Evolutionary conservation across 208 protist species (phyloP).

Genomic region (Crithidia expoeki): DNA sequence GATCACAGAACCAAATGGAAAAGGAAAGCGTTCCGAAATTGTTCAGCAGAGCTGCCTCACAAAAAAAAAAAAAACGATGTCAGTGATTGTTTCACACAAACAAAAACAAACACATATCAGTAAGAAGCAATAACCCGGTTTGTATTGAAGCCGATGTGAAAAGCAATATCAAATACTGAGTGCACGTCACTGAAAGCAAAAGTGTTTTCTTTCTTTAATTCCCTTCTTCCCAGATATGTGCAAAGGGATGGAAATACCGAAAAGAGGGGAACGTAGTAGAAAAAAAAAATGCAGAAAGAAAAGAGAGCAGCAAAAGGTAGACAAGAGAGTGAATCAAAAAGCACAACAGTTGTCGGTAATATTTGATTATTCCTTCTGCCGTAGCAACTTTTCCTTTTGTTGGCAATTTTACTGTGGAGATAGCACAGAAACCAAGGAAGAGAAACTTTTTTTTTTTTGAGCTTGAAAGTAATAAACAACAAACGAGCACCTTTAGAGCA

Average conservation of each 20-base stretch:
- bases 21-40: constrained; percentile 18
- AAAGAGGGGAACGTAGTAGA: background rate
- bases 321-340: constrained; percentile 4
- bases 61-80: background rate
- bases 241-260: background rate
- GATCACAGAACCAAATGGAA: constrained; percentile 17
- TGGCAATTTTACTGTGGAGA: no score
- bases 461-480: constrained; percentile 6
- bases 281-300: constrained; percentile 10
- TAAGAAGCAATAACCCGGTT: constrained; percentile 5
- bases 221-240: no score
- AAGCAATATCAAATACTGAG: no score
- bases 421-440: background rate
- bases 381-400: background rate
- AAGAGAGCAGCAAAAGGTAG: constrained; percentile 5
- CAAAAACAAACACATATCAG: constrained; percentile 5
- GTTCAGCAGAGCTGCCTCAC: background rate
- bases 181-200: no score
- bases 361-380: background rate
- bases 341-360: background rate
- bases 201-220: background rate
- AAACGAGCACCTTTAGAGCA: constrained; percentile 9
- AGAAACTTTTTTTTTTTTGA: constrained; percentile 7
- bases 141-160: constrained; percentile 2
- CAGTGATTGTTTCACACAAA: background rate